Conservation (phyloP, 805 yeast genomes). For the Kuraishia capsulata region DNA sequence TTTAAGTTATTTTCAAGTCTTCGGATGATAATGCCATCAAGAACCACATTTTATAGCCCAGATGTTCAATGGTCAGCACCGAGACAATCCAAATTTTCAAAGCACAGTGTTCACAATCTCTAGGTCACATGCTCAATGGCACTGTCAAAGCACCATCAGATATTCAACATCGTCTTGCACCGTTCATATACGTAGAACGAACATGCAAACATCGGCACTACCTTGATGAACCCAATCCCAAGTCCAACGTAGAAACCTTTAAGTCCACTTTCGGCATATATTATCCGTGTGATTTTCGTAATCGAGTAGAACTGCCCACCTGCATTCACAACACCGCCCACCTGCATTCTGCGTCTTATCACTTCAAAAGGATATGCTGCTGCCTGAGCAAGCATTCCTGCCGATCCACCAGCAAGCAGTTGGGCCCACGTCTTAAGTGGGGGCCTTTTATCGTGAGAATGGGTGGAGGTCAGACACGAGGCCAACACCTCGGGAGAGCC, state of each 20-base stretch:
- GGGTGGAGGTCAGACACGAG: constrained; percentile 21
- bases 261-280: constrained; percentile 68
- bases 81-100: too few relatives aligned
- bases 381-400: constrained; percentile 92
- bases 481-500: constrained; percentile 5
- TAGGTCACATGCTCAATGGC: too few relatives aligned
- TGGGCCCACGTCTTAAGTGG: constrained; percentile 92
- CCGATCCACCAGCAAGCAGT: constrained; percentile 87
- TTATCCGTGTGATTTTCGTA: constrained; percentile 42
- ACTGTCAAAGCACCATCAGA: neutral
- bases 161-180: constrained; percentile 35
- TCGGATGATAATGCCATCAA: too few relatives aligned
- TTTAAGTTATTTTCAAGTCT: too few relatives aligned
- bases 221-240: constrained; percentile 91
- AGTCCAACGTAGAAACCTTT: constrained; percentile 91
- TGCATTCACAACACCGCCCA: constrained; percentile 63
- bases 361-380: constrained; percentile 97
- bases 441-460: constrained; percentile 33
- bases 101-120: too few relatives aligned
- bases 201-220: constrained; percentile 95
- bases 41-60: too few relatives aligned
- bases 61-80: too few relatives aligned
- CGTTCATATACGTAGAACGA: constrained; percentile 92
- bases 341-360: constrained; percentile 91
- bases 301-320: constrained; percentile 50